These are phyloP conservation scores for Kazachstania taianensis DNA, from an alignment of 805 yeast genomes.

Conservation along the genomic window DNA sequence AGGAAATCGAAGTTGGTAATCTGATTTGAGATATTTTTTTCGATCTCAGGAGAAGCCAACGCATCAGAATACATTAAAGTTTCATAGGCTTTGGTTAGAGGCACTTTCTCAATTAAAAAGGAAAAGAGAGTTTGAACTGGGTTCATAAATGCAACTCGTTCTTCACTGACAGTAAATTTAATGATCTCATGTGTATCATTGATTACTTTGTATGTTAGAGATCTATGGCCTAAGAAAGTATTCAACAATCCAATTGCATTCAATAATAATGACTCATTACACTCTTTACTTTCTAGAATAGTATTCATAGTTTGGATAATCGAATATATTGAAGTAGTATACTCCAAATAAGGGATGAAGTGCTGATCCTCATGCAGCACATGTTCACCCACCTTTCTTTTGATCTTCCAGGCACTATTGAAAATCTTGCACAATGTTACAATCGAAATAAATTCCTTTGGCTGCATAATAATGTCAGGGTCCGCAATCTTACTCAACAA, in stretches of 20 bases:
- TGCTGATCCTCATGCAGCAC: slow-evolving; percentile 47
- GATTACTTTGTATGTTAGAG: slow-evolving; percentile 18
- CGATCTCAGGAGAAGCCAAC: slow-evolving; percentile 2
- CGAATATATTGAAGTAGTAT: slow-evolving; percentile 35
- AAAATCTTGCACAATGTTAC: slow-evolving; percentile 41
- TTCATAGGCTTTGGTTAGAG: slow-evolving; percentile 16
- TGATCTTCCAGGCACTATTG: slow-evolving; percentile 48
- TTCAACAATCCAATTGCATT: slow-evolving; percentile 31
- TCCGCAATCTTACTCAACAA: slow-evolving; percentile 28
- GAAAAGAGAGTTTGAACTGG: slow-evolving; percentile 53
- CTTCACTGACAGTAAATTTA: slow-evolving; percentile 36
- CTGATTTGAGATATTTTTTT: not conserved
- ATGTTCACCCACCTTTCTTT: slow-evolving; percentile 58
- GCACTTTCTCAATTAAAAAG: slow-evolving; percentile 24
- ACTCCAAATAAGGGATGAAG: slow-evolving; percentile 41
- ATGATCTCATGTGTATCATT: slow-evolving; percentile 22
- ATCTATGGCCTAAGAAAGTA: slow-evolving; percentile 23
- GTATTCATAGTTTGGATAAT: slow-evolving; percentile 33
- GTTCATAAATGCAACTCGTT: slow-evolving; percentile 46
- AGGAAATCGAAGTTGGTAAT: slow-evolving; percentile 30
- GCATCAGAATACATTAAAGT: slow-evolving; percentile 13
- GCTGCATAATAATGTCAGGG: slow-evolving; percentile 25
- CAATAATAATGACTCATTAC: slow-evolving; percentile 10
- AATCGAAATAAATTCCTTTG: slow-evolving; percentile 34
- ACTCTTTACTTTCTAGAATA: slow-evolving; percentile 13